Evolutionary conservation across 192 early-diverging fungal genomes (phyloP), one percentile per base, ranked within the genome.

Genomic region (Coemansia sp.): DNA sequence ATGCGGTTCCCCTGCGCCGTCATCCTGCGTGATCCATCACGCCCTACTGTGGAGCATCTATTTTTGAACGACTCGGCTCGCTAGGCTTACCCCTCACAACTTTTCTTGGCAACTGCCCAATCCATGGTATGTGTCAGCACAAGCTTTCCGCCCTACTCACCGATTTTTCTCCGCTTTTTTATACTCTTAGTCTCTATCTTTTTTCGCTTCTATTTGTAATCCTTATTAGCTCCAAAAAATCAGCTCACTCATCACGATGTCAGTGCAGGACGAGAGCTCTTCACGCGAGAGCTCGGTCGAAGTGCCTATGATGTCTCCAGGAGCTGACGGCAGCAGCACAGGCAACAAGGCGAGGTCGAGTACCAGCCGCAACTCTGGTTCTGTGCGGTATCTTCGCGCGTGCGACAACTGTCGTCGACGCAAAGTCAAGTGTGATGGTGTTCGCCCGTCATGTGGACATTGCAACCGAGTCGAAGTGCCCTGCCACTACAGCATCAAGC

Each of bases 401-500:
- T 85, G 84, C 68, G 84, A 85, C 44, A 76, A 74, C 69, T 85
- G 84, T 50, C 72, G 84, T 12, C 57, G 72, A 32, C 79, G 78
- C 72, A 85, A 85, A 39, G 76, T 81, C 69, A 80, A 81, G 63
- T 85, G 84, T 51, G 69, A 81, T 31, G 84, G 84, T 21, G 70
- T 61, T 4, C 74, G 77, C 50, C 84, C 84, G 17, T 53, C 72
- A 51, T 85, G 84, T 39, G 67, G 64, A 21, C 75, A 77, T 67
- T 85, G 84, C 58, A 67, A 48, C 15, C 72, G 78, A 0, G 76
- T 77, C 31, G 78, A 75, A 5, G 74, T 67, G 2, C 64, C 78
- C 15, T 85, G 84, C 48, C 78, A 81, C 63, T 85, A 81, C 53
- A 85, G 84, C 64, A 71, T 82, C 45, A 82, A 82, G 72, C 80